Evolutionary conservation across 139 green algal species (phyloP).

Genomic region (Chlorella sp.): DNA sequence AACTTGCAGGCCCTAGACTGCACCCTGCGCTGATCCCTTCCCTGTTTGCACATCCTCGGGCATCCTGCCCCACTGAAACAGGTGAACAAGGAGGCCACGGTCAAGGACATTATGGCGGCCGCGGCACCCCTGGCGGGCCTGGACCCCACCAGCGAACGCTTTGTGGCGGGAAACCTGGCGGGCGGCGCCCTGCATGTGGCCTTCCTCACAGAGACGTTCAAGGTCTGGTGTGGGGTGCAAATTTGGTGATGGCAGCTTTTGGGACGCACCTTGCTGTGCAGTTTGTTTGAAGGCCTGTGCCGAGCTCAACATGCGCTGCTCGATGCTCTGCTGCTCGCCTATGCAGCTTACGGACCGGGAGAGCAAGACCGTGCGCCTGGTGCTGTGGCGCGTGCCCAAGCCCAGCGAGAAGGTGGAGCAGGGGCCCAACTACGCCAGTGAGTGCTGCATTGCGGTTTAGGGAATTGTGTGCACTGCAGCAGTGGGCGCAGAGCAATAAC

Average conservation of each 20-base stretch:
- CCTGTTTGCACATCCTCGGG: too few species aligned
- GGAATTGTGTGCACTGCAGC: too few species aligned
- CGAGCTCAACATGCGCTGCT: too few species aligned
- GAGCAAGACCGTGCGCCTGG: neutral
- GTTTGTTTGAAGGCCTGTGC: too few species aligned
- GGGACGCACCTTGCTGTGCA: too few species aligned
- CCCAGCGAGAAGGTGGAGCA: neutral
- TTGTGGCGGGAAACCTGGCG: neutral
- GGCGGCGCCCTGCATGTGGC: neutral
- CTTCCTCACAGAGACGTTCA: neutral
- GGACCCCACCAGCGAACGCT: neutral
- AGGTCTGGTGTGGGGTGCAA: neutral
- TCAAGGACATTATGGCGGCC: conserved; percentile 32
- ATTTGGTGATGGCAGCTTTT: too few species aligned
- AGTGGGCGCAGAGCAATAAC: too few species aligned
- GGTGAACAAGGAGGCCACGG: neutral
- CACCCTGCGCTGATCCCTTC: too few species aligned
- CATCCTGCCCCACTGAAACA: too few species aligned
- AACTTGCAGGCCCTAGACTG: too few species aligned
- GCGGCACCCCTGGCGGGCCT: conserved; percentile 14
- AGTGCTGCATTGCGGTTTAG: neutral
- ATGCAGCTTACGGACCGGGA: conserved; percentile 4
- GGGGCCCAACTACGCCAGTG: neutral
- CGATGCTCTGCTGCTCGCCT: too few species aligned
- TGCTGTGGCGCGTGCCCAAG: neutral